phyloP scores from a whole-genome alignment of 345 rosid species.

The Salix arbutifolia region DNA sequence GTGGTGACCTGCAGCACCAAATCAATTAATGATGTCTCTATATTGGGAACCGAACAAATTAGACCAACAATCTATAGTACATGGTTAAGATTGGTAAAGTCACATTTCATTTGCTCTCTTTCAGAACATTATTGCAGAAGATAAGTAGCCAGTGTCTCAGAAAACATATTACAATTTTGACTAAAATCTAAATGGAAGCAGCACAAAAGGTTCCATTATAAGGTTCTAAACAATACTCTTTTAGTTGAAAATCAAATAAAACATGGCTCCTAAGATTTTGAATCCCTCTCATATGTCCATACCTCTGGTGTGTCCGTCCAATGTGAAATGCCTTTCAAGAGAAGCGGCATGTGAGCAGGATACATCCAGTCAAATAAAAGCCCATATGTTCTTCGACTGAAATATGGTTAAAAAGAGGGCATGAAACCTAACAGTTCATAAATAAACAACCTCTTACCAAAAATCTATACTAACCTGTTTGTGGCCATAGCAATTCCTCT shows the following conservation, averaged over 20 bases:
- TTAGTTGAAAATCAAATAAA: neutral
- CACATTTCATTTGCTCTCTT: neutral
- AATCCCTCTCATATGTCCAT: conserved; percentile 10
- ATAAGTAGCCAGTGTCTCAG: neutral
- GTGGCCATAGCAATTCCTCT: conserved; percentile 99
- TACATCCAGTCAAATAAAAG: conserved; percentile 97
- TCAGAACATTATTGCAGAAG: neutral
- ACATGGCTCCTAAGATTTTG: neutral
- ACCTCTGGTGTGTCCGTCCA: conserved; percentile 99
- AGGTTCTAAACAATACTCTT: neutral
- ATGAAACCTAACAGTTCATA: conserved; percentile 1
- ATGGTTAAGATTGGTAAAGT: neutral
- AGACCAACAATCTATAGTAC: neutral
- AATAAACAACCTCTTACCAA: neutral
- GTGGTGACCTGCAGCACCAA: conserved; percentile 78
- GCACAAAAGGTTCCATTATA: neutral
- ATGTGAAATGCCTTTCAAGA: conserved; percentile 82
- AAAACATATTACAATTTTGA: neutral
- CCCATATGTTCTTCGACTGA: conserved; percentile 91
- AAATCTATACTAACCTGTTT: conserved; percentile 47
- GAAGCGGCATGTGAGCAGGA: conserved; percentile 92
- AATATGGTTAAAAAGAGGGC: conserved; percentile 15
- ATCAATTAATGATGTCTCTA: conserved; percentile 2
- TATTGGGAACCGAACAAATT: neutral
- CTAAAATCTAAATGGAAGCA: neutral